These are phyloP conservation scores for Globisporangium cederbergense DNA, from an alignment of 352 stramenopile genomes.

Conservation along the genomic window DNA sequence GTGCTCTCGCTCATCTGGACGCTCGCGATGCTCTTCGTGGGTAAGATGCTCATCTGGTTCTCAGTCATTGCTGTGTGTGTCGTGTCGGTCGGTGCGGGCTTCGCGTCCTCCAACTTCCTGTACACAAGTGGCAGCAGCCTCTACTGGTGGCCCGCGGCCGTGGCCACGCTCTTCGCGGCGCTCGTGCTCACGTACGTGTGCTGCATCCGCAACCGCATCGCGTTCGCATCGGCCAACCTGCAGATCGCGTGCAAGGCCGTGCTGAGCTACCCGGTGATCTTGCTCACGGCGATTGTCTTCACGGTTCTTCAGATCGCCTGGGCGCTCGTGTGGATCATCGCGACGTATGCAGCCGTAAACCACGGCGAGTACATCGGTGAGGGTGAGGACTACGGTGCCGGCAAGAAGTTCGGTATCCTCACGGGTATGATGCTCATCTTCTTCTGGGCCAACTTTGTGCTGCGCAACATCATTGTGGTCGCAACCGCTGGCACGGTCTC, in stretches of 20 bases:
- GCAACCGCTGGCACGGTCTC: constrained; percentile 81
- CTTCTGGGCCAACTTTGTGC: constrained; percentile 75
- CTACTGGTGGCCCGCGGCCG: constrained; percentile 51
- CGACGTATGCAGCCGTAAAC: constrained; percentile 57
- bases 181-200: constrained; percentile 45
- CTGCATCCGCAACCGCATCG: constrained; percentile 48
- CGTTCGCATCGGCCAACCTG: constrained; percentile 84
- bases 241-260: constrained; percentile 73
- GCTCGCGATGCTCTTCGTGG: constrained; percentile 44
- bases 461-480: constrained; percentile 79
- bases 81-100: constrained; percentile 35
- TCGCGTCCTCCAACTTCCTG: constrained; percentile 35
- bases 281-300: constrained; percentile 64
- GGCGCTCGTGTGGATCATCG: constrained; percentile 70
- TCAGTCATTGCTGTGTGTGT: constrained; percentile 36
- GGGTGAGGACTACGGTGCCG: constrained; percentile 25
- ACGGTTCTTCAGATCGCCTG: constrained; percentile 73
- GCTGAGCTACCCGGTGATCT: constrained; percentile 66
- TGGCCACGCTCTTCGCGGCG: constrained; percentile 34
- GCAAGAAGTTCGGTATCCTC: constrained; percentile 34
- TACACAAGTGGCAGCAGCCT: constrained; percentile 16
- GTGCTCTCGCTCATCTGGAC: constrained; percentile 36
- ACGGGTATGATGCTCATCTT: constrained; percentile 72
- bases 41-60: constrained; percentile 68
- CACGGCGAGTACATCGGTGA: constrained; percentile 45